These are phyloP conservation scores for Cryptomeria japonica DNA, from an alignment of 75 land plant genomes.

Conservation along the genomic window DNA sequence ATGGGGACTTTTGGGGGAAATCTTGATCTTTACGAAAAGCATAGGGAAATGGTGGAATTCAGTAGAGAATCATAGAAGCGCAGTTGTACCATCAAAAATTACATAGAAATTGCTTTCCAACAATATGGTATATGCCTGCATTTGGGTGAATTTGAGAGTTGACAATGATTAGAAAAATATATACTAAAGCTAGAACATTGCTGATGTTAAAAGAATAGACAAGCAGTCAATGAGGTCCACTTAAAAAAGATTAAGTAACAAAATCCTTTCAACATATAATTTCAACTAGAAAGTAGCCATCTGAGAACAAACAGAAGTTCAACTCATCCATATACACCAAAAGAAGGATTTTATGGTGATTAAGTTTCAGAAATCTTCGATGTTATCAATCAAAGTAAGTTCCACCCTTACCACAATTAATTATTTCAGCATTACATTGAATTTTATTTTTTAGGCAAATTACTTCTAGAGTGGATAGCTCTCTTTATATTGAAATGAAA, in stretches of 20 bases:
- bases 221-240: not conserved
- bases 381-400: not conserved
- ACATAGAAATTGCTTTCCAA: not conserved
- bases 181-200: not conserved
- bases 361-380: not conserved
- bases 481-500: too few relatives aligned
- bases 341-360: too few relatives aligned
- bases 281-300: not conserved
- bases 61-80: not conserved
- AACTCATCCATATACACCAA: not conserved
- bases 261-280: not conserved
- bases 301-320: not conserved
- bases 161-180: not conserved
- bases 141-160: not conserved
- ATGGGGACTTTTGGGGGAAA: too few relatives aligned
- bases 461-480: too few relatives aligned
- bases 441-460: too few relatives aligned
- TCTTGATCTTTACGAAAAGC: too few relatives aligned
- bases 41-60: not conserved
- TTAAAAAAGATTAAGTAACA: not conserved
- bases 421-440: not conserved
- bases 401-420: not conserved
- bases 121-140: not conserved
- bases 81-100: not conserved
- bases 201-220: not conserved